Conservation (phyloP, 2,329 filamentous ascomycete genomes). For the Scedosporium boydii region DNA sequence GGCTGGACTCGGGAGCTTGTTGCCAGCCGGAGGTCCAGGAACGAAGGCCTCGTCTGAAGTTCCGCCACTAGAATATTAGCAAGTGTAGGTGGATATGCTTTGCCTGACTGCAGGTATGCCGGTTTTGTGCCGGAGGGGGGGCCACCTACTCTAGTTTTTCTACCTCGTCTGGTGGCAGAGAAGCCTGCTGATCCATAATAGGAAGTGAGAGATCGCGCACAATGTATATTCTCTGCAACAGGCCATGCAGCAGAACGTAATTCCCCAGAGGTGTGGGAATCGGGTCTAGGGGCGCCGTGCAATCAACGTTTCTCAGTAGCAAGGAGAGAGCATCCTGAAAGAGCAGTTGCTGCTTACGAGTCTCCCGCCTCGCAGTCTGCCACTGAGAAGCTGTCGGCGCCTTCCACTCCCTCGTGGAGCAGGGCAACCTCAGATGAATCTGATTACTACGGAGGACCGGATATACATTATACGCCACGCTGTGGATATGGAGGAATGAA, state of each 20-base stretch:
- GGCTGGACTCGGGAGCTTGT: conserved; percentile 26
- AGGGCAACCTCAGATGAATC: conserved; percentile 23
- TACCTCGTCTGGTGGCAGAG: conserved; percentile 23
- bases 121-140: not conserved
- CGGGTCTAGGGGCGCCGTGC: conserved; percentile 19
- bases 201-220: conserved; percentile 26
- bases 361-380: conserved; percentile 17
- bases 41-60: conserved; percentile 21
- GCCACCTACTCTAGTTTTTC: conserved; percentile 23
- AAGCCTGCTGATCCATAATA: conserved; percentile 20
- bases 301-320: conserved; percentile 19
- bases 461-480: conserved; percentile 27
- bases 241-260: conserved; percentile 25
- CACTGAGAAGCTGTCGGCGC: conserved; percentile 20
- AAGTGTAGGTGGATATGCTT: not conserved
- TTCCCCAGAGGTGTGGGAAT: conserved; percentile 27
- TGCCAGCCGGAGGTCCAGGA: conserved; percentile 29
- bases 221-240: conserved; percentile 27
- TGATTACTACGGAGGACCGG: conserved; percentile 26
- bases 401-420: conserved; percentile 26
- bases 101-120: not conserved
- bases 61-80: not conserved
- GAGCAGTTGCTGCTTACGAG: conserved; percentile 21
- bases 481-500: conserved; percentile 27
- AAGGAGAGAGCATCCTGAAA: conserved; percentile 26